Conservation (phyloP, 306 rosid species). For the Prunus mongolica region DNA sequence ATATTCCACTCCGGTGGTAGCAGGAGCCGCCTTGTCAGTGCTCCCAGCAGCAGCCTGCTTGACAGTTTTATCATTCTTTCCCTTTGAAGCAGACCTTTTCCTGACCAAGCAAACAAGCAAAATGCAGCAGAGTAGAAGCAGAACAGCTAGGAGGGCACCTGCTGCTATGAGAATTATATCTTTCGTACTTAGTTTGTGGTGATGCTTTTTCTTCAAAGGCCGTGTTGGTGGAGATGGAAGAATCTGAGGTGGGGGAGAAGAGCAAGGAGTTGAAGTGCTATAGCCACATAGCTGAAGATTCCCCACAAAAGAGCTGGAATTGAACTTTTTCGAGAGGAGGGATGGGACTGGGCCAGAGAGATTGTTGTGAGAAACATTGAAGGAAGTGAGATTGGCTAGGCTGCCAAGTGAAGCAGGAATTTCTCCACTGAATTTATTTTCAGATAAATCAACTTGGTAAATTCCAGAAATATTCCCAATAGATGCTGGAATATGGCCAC, state of each 20-base stretch:
- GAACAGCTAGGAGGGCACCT: conserved; percentile 61
- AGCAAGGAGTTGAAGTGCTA: conserved; percentile 53
- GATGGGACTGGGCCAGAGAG: conserved; percentile 82
- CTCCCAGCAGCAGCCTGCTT: conserved; percentile 39
- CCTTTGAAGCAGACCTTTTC: conserved; percentile 52
- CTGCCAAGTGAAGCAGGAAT: conserved; percentile 62
- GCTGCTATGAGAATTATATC: conserved; percentile 81
- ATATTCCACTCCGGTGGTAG: conserved; percentile 43
- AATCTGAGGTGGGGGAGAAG: conserved; percentile 48
- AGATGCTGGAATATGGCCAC: conserved; percentile 72
- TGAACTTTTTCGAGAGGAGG: conserved; percentile 66
- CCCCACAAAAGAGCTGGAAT: conserved; percentile 74
- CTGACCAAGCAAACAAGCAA: conserved; percentile 66
- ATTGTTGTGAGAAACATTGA: conserved; percentile 85
- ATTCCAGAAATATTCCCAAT: conserved; percentile 71
- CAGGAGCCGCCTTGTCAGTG: conserved; percentile 45
- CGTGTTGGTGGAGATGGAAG: conserved; percentile 52
- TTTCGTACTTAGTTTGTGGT: conserved; percentile 57
- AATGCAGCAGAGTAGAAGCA: conserved; percentile 67
- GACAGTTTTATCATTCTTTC: conserved; percentile 35
- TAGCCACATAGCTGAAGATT: conserved; percentile 80
- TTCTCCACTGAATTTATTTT: conserved; percentile 53
- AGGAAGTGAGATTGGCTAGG: conserved; percentile 57
- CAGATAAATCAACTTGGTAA: conserved; percentile 58
- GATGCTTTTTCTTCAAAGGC: conserved; percentile 33